These are phyloP conservation scores for Diplotaxis tenuifolia DNA, from an alignment of 345 rosid genomes.

Conservation along the genomic window DNA sequence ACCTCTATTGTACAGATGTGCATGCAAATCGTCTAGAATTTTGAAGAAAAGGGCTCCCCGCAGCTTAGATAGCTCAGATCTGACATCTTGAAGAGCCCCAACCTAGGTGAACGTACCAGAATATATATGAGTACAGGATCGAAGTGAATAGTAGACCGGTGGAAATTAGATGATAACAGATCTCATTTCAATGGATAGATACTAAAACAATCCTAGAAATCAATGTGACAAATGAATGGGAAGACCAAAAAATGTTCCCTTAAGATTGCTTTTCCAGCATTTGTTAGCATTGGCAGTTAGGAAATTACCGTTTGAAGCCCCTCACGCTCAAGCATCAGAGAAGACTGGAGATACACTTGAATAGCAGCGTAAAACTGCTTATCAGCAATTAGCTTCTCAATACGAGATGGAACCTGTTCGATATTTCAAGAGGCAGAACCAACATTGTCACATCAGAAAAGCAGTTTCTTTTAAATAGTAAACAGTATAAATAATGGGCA, in stretches of 20 bases:
- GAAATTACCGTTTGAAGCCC: constrained; percentile 86
- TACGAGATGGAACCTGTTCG: constrained; percentile 76
- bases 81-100: constrained; percentile 98
- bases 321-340: constrained; percentile 94
- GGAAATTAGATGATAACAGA: constrained; percentile 15
- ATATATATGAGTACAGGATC: constrained; percentile 25
- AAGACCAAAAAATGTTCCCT: constrained; percentile 12
- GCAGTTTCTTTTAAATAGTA: background rate
- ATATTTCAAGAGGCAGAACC: constrained; percentile 28
- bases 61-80: constrained; percentile 90
- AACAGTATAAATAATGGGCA: background rate
- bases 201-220: constrained; percentile 7
- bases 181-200: constrained; percentile 10
- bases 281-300: constrained; percentile 1
- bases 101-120: constrained; percentile 53
- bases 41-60: constrained; percentile 81
- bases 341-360: constrained; percentile 76
- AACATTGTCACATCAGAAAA: constrained; percentile 21
- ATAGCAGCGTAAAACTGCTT: constrained; percentile 90
- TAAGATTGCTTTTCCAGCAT: constrained; percentile 18
- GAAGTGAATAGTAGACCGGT: constrained; percentile 16
- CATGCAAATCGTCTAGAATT: constrained; percentile 93
- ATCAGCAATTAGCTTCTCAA: constrained; percentile 86
- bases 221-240: constrained; percentile 15
- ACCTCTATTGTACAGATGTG: constrained; percentile 94